Evolutionary conservation across 768 basidiomycete species (phyloP).

Genomic region (Porpolomopsis calyptriformis): DNA sequence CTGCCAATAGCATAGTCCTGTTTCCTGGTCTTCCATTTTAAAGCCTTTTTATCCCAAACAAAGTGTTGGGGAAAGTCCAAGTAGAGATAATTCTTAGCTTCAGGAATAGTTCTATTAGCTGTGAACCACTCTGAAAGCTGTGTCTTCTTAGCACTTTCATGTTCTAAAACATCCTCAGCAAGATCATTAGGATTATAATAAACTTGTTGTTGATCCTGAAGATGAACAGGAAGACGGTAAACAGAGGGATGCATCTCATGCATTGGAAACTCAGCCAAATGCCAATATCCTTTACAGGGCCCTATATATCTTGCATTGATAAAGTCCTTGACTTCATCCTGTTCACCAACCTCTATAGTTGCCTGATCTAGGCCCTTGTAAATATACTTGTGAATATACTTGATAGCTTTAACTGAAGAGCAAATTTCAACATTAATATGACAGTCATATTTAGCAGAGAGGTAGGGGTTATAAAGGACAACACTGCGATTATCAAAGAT

Average conservation of each 20-base stretch:
- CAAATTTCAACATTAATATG: too few species aligned
- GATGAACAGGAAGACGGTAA: not conserved
- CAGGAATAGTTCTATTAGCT: not conserved
- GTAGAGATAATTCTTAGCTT: not conserved
- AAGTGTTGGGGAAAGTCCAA: conserved; percentile 16
- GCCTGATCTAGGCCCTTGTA: too few species aligned
- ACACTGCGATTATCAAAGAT: too few species aligned
- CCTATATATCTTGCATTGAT: not conserved
- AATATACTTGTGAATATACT: too few species aligned
- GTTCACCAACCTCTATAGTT: too few species aligned
- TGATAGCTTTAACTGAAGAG: too few species aligned
- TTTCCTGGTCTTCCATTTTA: conserved; percentile 8
- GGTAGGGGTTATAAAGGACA: too few species aligned
- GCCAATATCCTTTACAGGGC: not conserved
- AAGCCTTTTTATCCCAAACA: conserved; percentile 15
- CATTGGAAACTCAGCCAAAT: not conserved
- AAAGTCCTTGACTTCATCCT: not conserved
- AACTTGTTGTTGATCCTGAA: too few species aligned
- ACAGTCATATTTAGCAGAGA: too few species aligned
- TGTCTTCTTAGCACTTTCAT: not conserved
- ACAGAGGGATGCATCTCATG: not conserved
- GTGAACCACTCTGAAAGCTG: not conserved
- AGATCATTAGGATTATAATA: not conserved
- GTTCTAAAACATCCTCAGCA: not conserved
- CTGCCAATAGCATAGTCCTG: conserved; percentile 15